phyloP scores from a whole-genome alignment of 306 rosid species.

The Vigna angularis region DNA sequence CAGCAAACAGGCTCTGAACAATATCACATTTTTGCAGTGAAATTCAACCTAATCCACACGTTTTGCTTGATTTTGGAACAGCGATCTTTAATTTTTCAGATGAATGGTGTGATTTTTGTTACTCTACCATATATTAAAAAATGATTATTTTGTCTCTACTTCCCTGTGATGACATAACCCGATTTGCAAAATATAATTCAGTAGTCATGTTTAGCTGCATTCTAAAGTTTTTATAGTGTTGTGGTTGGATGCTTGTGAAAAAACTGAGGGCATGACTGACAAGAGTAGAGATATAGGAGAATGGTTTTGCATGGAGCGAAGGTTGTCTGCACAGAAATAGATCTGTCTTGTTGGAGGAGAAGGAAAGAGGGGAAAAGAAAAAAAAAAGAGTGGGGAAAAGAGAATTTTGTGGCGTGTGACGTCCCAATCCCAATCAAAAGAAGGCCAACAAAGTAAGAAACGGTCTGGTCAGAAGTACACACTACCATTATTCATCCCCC shows the following conservation, averaged over 20 bases:
- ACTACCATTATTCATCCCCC: not conserved
- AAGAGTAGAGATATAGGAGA: not conserved
- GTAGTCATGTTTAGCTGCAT: too few relatives aligned
- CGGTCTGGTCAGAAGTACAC: not conserved
- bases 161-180: too few relatives aligned
- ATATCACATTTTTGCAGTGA: too few relatives aligned
- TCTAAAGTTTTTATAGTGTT: not conserved
- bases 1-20: too few relatives aligned
- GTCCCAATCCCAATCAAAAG: constrained; percentile 9
- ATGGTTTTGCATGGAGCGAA: not conserved
- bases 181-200: too few relatives aligned
- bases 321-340: not conserved
- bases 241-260: not conserved
- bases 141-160: too few relatives aligned
- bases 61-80: too few relatives aligned
- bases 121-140: too few relatives aligned
- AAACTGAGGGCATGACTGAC: not conserved
- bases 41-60: too few relatives aligned
- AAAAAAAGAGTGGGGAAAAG: not conserved
- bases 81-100: too few relatives aligned
- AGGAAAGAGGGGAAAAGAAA: too few relatives aligned
- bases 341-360: not conserved
- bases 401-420: not conserved
- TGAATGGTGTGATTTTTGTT: too few relatives aligned
- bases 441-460: not conserved